Base-by-base conservation (phyloP, 2,329 filamentous ascomycete species). In the Lasiodiplodia hormozganensis region DNA sequence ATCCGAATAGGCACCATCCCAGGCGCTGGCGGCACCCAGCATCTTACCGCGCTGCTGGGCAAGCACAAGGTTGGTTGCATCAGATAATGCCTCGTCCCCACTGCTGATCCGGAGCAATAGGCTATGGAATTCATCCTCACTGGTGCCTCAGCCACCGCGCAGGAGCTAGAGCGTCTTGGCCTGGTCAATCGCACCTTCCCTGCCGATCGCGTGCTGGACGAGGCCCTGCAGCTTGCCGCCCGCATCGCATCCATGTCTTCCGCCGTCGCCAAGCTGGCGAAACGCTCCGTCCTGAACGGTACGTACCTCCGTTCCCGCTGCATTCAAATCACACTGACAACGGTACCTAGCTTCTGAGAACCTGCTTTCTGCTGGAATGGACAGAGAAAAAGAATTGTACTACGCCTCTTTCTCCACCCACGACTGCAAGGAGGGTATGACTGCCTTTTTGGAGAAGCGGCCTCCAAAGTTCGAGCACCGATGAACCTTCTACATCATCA, bases 1-100 rank as follows among this genome's bases (percentile, higher is more conserved):
- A 93, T 98, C 83, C 97, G 94, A 83, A 86, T 98, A 6, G 96
- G 95, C 28, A 92, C 92, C 2, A 92, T 97, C 69, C 95, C 96
- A 4, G 96, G 95, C 5, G 94, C 92, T 0, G 95, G 95, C 40
- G 95, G 95, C 4, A 94, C 90, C 72, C 95, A 98, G 84, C 86
- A 95, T 12, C 84, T 98, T 68, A 96, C 93, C 4, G 87, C 89
- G 28, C 93, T 81, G 10, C 74, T 84, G 70, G 82, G 82, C 21
- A 84, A 77, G 68, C 74, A 77, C 34, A 77, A 77, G 72, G 76
- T 77, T 69, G 38, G 73, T 71, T n/a, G 38, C 38, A 40, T 40
- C 8, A 14, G 40, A 43, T 4, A 34, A 12, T 23, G 25, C 43
- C 25, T 54, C 47, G 34, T 25, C n/a, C 5, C 40, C 60, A 11